Conservation (phyloP, 2,329 filamentous ascomycete genomes). For the Emmonsia crescens region DNA sequence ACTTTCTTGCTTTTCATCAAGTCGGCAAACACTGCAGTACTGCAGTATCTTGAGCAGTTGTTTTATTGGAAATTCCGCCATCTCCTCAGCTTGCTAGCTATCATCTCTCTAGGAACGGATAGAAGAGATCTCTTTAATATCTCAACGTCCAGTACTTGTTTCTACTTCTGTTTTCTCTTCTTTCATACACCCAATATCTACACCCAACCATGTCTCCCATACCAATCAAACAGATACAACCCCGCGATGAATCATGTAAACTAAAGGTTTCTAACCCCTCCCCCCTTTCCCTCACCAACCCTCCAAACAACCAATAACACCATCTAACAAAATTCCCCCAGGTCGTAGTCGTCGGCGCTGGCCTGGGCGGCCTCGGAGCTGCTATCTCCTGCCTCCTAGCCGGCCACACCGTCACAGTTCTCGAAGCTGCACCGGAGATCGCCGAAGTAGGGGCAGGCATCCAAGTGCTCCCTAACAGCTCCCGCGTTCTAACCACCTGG, state of each 20-base stretch:
- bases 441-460: conserved; percentile 32
- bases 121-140: neutral
- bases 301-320: no score
- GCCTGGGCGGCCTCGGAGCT: conserved; percentile 16
- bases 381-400: conserved; percentile 14
- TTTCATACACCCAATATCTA: neutral
- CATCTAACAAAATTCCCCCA: conserved; percentile 4
- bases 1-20: neutral
- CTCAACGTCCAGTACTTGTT: neutral
- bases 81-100: neutral
- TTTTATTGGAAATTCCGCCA: neutral
- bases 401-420: conserved; percentile 14
- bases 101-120: neutral
- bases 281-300: neutral
- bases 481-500: conserved; percentile 20
- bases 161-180: neutral
- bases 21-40: no score
- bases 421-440: conserved; percentile 31
- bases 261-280: neutral
- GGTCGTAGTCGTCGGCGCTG: conserved; percentile 15
- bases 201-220: neutral
- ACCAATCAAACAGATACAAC: conserved; percentile 1
- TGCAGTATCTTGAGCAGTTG: no score
- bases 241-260: conserved; percentile 2
- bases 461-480: conserved; percentile 25